These are phyloP conservation scores for Plantago major DNA, from an alignment of 257 asterid genomes.

Conservation along the genomic window DNA sequence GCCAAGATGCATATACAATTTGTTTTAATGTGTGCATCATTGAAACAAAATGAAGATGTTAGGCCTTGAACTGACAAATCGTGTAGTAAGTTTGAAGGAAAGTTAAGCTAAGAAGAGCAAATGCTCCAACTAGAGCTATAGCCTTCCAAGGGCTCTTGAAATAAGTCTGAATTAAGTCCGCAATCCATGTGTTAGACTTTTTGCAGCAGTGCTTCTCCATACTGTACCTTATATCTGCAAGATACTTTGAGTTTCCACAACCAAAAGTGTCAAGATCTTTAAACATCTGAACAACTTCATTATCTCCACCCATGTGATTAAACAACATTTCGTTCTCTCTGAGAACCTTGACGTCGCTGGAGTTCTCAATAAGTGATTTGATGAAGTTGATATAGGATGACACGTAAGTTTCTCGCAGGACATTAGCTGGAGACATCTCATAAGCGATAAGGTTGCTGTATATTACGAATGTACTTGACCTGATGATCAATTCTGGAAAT, in stretches of 20 bases:
- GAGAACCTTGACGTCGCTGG: slow-evolving; percentile 27
- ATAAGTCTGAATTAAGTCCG: background rate
- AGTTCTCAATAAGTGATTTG: slow-evolving; percentile 17
- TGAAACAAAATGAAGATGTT: no score
- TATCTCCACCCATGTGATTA: slow-evolving; percentile 19
- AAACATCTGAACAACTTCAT: slow-evolving; percentile 17
- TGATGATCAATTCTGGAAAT: background rate
- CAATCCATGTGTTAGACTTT: background rate
- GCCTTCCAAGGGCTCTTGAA: background rate
- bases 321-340: slow-evolving; percentile 20
- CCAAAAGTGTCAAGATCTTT: slow-evolving; percentile 6
- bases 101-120: slow-evolving; percentile 8
- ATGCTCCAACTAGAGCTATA: background rate
- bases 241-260: background rate
- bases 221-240: background rate
- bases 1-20: no score
- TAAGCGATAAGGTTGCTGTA: slow-evolving; percentile 27
- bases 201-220: background rate
- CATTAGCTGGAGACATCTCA: slow-evolving; percentile 17
- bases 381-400: slow-evolving; percentile 23
- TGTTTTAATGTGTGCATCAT: no score
- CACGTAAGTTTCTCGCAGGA: background rate
- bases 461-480: background rate
- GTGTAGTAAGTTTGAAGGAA: slow-evolving; percentile 7
- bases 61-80: background rate